Base-by-base conservation (phyloP, 108 stramenopile species). In the Nitzschia sp. region DNA sequence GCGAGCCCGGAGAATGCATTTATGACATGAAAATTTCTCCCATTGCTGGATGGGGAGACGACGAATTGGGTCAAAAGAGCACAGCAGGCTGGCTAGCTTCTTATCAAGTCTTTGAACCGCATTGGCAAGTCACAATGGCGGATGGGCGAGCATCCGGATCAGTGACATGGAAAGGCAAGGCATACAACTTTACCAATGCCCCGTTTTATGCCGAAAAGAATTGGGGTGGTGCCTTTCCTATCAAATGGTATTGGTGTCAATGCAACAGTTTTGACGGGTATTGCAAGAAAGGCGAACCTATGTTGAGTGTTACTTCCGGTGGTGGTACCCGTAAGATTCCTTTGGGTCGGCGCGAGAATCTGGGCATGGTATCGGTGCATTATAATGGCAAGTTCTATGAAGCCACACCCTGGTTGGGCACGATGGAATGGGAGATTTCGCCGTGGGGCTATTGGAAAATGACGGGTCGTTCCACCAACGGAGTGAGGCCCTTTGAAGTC, bases 181-280 rank as follows among this genome's bases (percentile, higher is more conserved):
- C 54, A 23, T 89, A 91, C 64, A 65, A 80, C 34, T 92, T 96
- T 78, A 27, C 70, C 17, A 68, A 92, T 75, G 88, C 83, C 38
- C 90, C 90, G 8, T 92, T 96, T 67, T 96, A 96, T 70, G 92
- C 89, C 24, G 95, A 96, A 53, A 93, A 96, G 81, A 96, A 96
- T 79, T 96, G 92, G 92, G 95, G 90, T 53, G 86, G 76, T 8
- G 82, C 87, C 0, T 87, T 95, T 57, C 92, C 95, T 30, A 74
- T 71, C 0, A 90, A 90, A 66, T 93, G 92, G 95, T 96, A 84
- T 80, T 96, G 95, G 95, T 77, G 83, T 3, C 95, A 96, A 57
- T 92, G 91, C 75, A 96, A 96, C 72, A 78, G 79, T 28, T 96
- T 96, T 55, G 81, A 87, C 23, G 82, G 77, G n/a, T 77, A 85